A percentile compares a stretch with the other conserved stretches of the same genome.
These are phyloP conservation scores for Apophysomyces trapeziformis DNA, from an alignment of 371 early-diverging fungal species.

Conservation along the genomic window DNA sequence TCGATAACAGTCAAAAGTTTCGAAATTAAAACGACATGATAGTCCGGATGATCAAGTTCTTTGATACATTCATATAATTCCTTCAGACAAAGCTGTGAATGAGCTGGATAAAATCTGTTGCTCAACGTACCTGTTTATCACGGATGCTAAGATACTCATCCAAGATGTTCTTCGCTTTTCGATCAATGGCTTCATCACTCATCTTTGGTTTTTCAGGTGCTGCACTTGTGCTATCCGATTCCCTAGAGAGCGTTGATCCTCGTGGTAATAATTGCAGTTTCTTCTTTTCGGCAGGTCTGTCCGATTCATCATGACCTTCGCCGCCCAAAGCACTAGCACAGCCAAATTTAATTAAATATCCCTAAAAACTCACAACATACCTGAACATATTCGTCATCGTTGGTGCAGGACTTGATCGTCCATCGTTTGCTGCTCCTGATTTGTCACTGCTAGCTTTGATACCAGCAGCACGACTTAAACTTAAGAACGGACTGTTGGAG, in stretches of 20 bases:
- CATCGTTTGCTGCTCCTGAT: conserved; percentile 27
- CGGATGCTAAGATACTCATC: conserved; percentile 70
- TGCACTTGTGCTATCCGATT: conserved; percentile 18
- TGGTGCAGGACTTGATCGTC: conserved; percentile 36
- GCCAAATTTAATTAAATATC: neutral
- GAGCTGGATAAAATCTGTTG: too few relatives aligned
- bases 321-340: conserved; percentile 48
- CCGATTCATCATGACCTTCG: conserved; percentile 45
- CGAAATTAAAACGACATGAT: conserved; percentile 52
- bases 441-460: conserved; percentile 39
- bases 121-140: conserved; percentile 49
- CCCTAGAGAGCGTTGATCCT: conserved; percentile 20
- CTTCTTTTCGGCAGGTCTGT: conserved; percentile 47
- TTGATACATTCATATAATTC: conserved; percentile 67
- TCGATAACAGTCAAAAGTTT: conserved; percentile 53
- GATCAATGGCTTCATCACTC: conserved; percentile 59
- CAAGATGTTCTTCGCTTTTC: conserved; percentile 68
- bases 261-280: conserved; percentile 50
- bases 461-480: conserved; percentile 33
- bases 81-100: conserved; percentile 16
- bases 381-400: conserved; percentile 65
- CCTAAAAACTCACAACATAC: conserved; percentile 8
- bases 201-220: conserved; percentile 44
- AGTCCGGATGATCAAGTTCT: conserved; percentile 66
- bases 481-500: conserved; percentile 63